A percentile compares a stretch with the other conserved stretches of the same genome.
phyloP scores from a whole-genome alignment of 805 yeast genomes.

The Zygotorulaspora sp. region DNA sequence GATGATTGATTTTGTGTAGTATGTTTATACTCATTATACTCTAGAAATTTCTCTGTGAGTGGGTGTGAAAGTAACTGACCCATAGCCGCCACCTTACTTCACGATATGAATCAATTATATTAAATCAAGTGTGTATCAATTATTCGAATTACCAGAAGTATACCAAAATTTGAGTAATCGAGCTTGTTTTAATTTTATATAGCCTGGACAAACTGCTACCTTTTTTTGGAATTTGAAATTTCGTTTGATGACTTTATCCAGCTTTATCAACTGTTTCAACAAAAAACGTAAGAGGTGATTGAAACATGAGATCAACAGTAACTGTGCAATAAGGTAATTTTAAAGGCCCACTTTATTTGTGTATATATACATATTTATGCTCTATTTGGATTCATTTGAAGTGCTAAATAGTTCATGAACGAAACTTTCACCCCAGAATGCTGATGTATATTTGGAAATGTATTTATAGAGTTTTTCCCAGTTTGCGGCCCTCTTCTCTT shows the following conservation, averaged over 20 bases:
- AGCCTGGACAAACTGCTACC: too few species aligned
- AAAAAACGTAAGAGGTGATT: neutral
- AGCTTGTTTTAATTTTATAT: too few species aligned
- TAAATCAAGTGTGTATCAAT: too few species aligned
- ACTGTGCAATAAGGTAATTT: neutral
- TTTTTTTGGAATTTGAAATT: neutral
- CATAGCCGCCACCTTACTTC: conserved; percentile 38
- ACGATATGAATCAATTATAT: too few species aligned
- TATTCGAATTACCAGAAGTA: too few species aligned
- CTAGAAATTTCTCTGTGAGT: conserved; percentile 59
- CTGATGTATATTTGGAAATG: conserved; percentile 89
- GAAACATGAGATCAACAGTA: neutral
- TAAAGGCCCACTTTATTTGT: too few species aligned
- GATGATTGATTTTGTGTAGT: conserved; percentile 10
- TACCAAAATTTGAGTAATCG: too few species aligned
- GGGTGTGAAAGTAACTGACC: conserved; percentile 76
- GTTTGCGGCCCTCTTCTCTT: conserved; percentile 72
- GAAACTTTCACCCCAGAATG: conserved; percentile 95
- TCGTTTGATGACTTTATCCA: neutral
- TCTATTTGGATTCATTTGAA: conserved; percentile 7
- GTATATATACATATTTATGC: conserved; percentile 2
- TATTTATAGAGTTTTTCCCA: conserved; percentile 81
- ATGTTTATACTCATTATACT: conserved; percentile 37
- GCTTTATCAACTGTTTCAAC: neutral
- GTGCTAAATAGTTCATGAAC: conserved; percentile 71